Percentiles rank a stretch among this genome's conserved stretches.
phyloP scores from a whole-genome alignment of 768 basidiomycete genomes.

The Russula foetens region DNA sequence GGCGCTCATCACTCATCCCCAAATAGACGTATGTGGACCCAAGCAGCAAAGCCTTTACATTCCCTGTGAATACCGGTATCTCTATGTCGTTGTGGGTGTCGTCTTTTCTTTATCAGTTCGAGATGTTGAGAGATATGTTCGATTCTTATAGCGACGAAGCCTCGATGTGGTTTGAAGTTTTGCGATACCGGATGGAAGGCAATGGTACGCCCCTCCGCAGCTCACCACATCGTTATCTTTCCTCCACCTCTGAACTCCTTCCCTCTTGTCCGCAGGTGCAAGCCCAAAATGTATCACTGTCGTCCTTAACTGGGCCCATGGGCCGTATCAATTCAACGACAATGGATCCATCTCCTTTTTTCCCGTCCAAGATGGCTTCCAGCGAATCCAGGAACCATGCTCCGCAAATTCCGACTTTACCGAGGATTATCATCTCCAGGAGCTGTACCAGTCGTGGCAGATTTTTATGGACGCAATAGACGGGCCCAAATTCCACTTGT shows the following conservation, averaged over 20 bases:
- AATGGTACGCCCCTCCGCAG: constrained; percentile 55
- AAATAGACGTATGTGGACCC: constrained; percentile 79
- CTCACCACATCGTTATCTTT: neutral
- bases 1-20: neutral
- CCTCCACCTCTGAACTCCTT: neutral
- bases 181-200: constrained; percentile 80
- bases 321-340: constrained; percentile 53
- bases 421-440: constrained; percentile 72
- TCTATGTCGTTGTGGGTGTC: constrained; percentile 79
- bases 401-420: constrained; percentile 84
- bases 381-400: constrained; percentile 93
- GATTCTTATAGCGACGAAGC: constrained; percentile 47
- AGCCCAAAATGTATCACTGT: constrained; percentile 86
- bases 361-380: constrained; percentile 82
- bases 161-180: constrained; percentile 71
- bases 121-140: neutral
- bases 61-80: constrained; percentile 80
- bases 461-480: constrained; percentile 58
- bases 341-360: constrained; percentile 77
- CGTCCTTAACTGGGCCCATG: constrained; percentile 86
- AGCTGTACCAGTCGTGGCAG: constrained; percentile 55
- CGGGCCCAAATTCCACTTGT: constrained; percentile 69
- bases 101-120: neutral
- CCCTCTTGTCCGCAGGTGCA: constrained; percentile 40
- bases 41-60: constrained; percentile 69